phyloP scores from a whole-genome alignment of 2,329 filamentous ascomycete species.

The Fusarium multiceps region DNA sequence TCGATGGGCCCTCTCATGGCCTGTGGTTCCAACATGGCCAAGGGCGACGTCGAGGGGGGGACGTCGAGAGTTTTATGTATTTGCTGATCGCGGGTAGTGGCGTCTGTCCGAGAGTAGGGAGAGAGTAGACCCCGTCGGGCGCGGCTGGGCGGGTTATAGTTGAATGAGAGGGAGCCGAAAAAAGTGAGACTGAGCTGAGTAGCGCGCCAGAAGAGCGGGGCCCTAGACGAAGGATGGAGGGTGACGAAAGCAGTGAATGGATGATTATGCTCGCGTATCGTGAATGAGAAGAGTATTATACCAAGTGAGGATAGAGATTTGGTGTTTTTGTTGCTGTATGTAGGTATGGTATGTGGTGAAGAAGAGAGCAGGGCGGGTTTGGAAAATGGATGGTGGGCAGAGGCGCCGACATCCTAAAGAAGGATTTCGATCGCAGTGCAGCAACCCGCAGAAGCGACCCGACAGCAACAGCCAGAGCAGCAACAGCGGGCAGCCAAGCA shows the following conservation, averaged over 20 bases:
- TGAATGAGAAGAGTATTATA: slow-evolving; percentile 3
- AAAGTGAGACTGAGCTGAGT: slow-evolving; percentile 45
- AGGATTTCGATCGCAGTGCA: slow-evolving; percentile 36
- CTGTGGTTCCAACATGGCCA: slow-evolving; percentile 50
- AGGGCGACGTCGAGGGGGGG: slow-evolving; percentile 29
- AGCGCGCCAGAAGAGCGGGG: slow-evolving; percentile 41
- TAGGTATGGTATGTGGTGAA: slow-evolving; percentile 13
- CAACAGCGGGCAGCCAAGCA: slow-evolving; percentile 23
- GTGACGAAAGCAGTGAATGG: slow-evolving; percentile 20
- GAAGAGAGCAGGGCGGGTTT: slow-evolving; percentile 9
- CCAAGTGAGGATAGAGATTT: slow-evolving; percentile 6
- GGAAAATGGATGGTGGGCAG: slow-evolving; percentile 39
- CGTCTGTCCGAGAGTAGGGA: slow-evolving; percentile 41
- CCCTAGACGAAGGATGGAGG: slow-evolving; percentile 15
- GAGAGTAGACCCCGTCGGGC: slow-evolving; percentile 39
- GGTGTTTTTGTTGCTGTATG: slow-evolving; percentile 28
- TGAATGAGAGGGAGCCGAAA: slow-evolving; percentile 45
- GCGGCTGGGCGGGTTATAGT: slow-evolving; percentile 39
- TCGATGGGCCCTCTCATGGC: slow-evolving; percentile 50
- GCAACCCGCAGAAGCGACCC: neutral
- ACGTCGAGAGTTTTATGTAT: slow-evolving; percentile 39
- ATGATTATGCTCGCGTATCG: slow-evolving; percentile 5
- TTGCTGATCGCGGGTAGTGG: slow-evolving; percentile 39
- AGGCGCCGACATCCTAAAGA: slow-evolving; percentile 41
- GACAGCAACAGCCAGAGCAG: neutral